Evolutionary conservation across 345 rosid species (phyloP).

Genomic region (Citrus cavaleriei): DNA sequence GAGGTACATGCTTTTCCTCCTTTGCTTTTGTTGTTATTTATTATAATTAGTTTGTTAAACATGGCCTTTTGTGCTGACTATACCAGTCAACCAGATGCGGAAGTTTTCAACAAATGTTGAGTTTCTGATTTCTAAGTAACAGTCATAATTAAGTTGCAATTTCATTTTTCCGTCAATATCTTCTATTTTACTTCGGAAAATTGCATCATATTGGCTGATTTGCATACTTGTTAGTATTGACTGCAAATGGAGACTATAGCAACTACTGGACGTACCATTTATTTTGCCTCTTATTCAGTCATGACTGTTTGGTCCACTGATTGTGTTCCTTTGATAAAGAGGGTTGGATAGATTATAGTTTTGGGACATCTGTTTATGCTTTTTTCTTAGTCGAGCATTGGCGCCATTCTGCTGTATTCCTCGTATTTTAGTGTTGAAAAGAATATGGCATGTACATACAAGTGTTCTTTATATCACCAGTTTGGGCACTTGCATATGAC

Average conservation of each 20-base stretch:
- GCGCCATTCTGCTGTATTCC: neutral
- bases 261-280: neutral
- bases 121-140: neutral
- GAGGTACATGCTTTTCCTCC: constrained; percentile 54
- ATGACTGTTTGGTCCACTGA: neutral
- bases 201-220: neutral
- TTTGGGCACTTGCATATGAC: neutral
- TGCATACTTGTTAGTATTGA: neutral
- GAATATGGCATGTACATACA: neutral
- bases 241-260: neutral
- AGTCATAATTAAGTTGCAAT: neutral
- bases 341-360: neutral
- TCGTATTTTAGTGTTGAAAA: neutral
- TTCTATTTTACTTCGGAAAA: neutral
- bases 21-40: neutral
- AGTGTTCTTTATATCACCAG: neutral
- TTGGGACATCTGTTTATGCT: neutral
- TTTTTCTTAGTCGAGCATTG: neutral
- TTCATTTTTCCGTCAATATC: neutral
- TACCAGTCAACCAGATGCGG: neutral
- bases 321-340: neutral
- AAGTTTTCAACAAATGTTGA: neutral
- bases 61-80: neutral
- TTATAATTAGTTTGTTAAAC: neutral
- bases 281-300: neutral